These are phyloP conservation scores for Funneliformis mosseae DNA, from an alignment of 192 early-diverging fungal species.

Conservation along the genomic window DNA sequence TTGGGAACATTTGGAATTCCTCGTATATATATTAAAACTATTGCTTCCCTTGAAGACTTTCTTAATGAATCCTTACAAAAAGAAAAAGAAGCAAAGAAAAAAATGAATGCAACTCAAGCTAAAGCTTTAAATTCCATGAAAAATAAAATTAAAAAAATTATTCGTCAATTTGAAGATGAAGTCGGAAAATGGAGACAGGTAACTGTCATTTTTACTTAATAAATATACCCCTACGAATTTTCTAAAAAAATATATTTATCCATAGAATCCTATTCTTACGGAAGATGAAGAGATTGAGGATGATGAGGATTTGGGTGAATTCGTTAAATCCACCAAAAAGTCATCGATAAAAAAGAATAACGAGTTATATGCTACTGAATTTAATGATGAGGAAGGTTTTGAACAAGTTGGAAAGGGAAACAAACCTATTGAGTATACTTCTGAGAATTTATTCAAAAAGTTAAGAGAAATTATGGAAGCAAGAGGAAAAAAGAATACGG, in stretches of 20 bases:
- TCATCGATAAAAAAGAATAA: slow-evolving; percentile 32
- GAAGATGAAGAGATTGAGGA: slow-evolving; percentile 53
- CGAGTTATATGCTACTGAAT: slow-evolving; percentile 50
- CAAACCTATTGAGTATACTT: slow-evolving; percentile 63
- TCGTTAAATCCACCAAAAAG: neutral
- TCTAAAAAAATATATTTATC: neutral
- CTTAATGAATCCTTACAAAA: slow-evolving; percentile 62
- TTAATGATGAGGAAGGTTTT: slow-evolving; percentile 72
- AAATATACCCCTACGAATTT: neutral
- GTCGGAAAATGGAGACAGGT: slow-evolving; percentile 69
- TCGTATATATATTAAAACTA: slow-evolving; percentile 74
- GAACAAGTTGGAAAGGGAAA: slow-evolving; percentile 70
- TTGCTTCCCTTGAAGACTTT: slow-evolving; percentile 79
- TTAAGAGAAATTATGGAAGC: slow-evolving; percentile 76
- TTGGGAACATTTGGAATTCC: slow-evolving; percentile 53
- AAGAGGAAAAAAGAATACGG: slow-evolving; percentile 95
- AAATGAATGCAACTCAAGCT: slow-evolving; percentile 80
- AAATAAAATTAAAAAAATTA: slow-evolving; percentile 89
- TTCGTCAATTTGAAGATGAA: slow-evolving; percentile 71
- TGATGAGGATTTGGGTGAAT: slow-evolving; percentile 22
- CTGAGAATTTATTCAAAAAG: slow-evolving; percentile 81
- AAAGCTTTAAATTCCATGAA: slow-evolving; percentile 91
- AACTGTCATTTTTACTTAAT: slow-evolving; percentile 13
- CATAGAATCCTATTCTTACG: slow-evolving; percentile 49
- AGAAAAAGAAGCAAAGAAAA: slow-evolving; percentile 76